These are phyloP conservation scores for Umbilicaria muhlenbergii DNA, from an alignment of 495 filamentous ascomycete species.

Conservation along the genomic window DNA sequence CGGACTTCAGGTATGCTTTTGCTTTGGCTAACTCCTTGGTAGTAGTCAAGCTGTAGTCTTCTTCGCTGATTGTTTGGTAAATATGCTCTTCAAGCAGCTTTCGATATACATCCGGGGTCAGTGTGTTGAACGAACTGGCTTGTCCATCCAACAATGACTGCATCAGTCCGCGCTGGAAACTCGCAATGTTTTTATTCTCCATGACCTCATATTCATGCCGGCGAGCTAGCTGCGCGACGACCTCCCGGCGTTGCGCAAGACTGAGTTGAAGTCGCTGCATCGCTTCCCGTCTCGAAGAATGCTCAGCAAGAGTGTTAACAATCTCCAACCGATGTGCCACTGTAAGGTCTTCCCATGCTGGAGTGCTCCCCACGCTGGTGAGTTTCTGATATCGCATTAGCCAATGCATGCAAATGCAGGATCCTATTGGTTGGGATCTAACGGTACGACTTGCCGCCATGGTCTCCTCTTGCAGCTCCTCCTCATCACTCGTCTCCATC, in stretches of 20 bases:
- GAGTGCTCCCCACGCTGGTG: background rate
- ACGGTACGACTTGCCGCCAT: no score
- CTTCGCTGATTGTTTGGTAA: no score
- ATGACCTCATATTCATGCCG: slow-evolving; percentile 12
- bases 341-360: slow-evolving; percentile 22
- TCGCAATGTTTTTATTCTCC: background rate
- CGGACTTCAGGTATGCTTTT: no score
- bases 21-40: no score
- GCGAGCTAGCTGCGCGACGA: slow-evolving; percentile 6
- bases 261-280: slow-evolving; percentile 15
- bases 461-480: slow-evolving; percentile 1
- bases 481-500: slow-evolving; percentile 12
- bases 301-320: slow-evolving; percentile 17
- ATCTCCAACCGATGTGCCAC: slow-evolving; percentile 22
- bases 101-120: no score
- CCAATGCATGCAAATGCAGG: background rate
- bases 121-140: no score
- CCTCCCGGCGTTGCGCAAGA: slow-evolving; percentile 8
- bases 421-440: no score
- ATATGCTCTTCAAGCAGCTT: no score
- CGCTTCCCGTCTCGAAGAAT: background rate
- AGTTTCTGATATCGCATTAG: slow-evolving; percentile 7
- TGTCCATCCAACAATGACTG: no score
- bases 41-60: no score
- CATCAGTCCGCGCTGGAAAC: background rate